Evolutionary conservation across 176 grass and related monocot genomes (phyloP).

Genomic region (Eremochloa ophiuroides): DNA sequence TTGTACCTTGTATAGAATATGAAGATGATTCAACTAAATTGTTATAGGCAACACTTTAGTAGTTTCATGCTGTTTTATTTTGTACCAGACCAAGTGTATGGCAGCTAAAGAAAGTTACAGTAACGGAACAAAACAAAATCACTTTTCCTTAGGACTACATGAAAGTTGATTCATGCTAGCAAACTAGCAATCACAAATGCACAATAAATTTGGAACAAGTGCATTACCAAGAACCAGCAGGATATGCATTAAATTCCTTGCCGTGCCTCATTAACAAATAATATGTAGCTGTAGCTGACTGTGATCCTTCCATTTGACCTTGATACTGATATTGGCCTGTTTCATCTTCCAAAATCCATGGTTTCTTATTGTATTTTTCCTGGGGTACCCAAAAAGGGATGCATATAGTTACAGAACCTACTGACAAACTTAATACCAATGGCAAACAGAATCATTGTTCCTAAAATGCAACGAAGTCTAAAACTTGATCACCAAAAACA

Average conservation of each 20-base stretch:
- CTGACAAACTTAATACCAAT: background rate
- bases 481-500: background rate
- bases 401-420: background rate
- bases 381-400: constrained; percentile 29
- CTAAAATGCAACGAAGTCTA: background rate
- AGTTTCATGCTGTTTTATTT: background rate
- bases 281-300: constrained; percentile 91
- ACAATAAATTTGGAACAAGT: constrained; percentile 16
- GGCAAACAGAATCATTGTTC: background rate
- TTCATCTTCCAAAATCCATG: constrained; percentile 97
- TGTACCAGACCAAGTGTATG: background rate
- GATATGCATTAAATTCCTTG: constrained; percentile 87
- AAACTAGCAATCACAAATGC: constrained; percentile 5
- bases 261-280: constrained; percentile 95
- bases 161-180: background rate
- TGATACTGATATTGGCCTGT: constrained; percentile 97
- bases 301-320: constrained; percentile 86
- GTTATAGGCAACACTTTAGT: background rate
- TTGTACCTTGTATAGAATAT: background rate
- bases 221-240: constrained; percentile 88
- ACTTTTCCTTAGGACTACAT: background rate
- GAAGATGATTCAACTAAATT: background rate
- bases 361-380: constrained; percentile 89
- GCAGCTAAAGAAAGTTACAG: background rate
- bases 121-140: background rate